Percentiles rank a stretch among this genome's conserved stretches.
These are phyloP conservation scores for Pseudopithomyces maydicus DNA, from an alignment of 2,329 filamentous ascomycete genomes.

Conservation along the genomic window DNA sequence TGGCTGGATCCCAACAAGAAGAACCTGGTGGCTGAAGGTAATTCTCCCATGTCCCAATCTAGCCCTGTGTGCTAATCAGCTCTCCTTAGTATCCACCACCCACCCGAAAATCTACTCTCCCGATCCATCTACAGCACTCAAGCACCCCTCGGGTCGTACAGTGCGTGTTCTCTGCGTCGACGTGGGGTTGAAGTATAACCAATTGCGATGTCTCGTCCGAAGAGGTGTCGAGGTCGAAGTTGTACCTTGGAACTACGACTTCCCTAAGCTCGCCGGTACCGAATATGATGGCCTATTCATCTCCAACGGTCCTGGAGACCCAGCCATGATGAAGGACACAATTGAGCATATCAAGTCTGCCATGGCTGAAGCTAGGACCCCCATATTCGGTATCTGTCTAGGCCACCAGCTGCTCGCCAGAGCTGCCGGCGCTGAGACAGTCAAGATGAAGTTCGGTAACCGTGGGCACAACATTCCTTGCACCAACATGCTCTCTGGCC, in stretches of 20 bases:
- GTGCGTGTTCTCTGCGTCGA: slow-evolving; percentile 91
- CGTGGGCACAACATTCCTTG: slow-evolving; percentile 98
- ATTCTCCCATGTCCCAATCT: slow-evolving; percentile 45
- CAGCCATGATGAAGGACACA: slow-evolving; percentile 79
- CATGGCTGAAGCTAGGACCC: slow-evolving; percentile 78
- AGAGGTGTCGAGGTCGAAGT: slow-evolving; percentile 93
- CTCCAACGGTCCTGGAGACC: slow-evolving; percentile 96
- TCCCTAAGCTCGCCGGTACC: slow-evolving; percentile 74
- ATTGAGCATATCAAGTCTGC: slow-evolving; percentile 78
- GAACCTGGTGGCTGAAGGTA: slow-evolving; percentile 94
- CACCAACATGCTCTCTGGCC: slow-evolving; percentile 92
- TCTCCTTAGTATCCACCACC: slow-evolving; percentile 78
- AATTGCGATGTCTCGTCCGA: slow-evolving; percentile 88
- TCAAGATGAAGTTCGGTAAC: slow-evolving; percentile 99
- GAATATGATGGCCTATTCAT: slow-evolving; percentile 97
- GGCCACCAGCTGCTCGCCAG: slow-evolving; percentile 92
- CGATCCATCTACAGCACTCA: slow-evolving; percentile 70
- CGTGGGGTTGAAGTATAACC: slow-evolving; percentile 98
- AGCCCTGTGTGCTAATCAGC: slow-evolving; percentile 24
- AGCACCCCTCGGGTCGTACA: slow-evolving; percentile 85
- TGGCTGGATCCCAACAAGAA: slow-evolving; percentile 92
- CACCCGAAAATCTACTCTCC: slow-evolving; percentile 85
- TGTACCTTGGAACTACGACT: slow-evolving; percentile 95
- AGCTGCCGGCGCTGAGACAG: slow-evolving; percentile 81
- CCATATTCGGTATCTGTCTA: slow-evolving; percentile 95